Base-by-base conservation (phyloP, 2,329 filamentous ascomycete species). In the Sclerotinia borealis region DNA sequence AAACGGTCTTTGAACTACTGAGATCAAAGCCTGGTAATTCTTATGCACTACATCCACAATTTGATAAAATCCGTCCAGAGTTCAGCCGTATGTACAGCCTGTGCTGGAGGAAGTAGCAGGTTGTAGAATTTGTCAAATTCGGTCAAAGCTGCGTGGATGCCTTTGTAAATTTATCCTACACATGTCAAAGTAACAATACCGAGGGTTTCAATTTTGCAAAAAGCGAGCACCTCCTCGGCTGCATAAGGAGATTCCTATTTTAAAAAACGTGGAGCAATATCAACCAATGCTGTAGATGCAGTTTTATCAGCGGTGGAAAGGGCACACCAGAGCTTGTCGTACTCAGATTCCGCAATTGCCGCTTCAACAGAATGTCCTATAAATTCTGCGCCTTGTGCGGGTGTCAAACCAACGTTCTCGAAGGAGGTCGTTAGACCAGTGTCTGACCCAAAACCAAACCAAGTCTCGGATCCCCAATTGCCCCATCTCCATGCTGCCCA, bases 401-500 rank as follows among this genome's bases (percentile, higher is more conserved):
- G 11, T 58, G 54, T 27, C 39, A 29, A 29, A 6, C 39, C 39
- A 58, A 17, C 25, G n/a, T n/a, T n/a, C n/a, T n/a, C n/a, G n/a
- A n/a, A n/a, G n/a, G n/a, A n/a, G n/a, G n/a, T n/a, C n/a, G n/a
- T n/a, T n/a, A n/a, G n/a, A n/a, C n/a, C n/a, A n/a, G n/a, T n/a
- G n/a, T n/a, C n/a, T n/a, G n/a, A n/a, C n/a, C n/a, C n/a, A n/a
- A n/a, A n/a, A n/a, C n/a, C n/a, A n/a, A n/a, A n/a, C n/a, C n/a
- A n/a, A n/a, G n/a, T n/a, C n/a, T n/a, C 4, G 31, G n/a, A 58
- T 15, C 52, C 34, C 9, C 27, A 39, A 43, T 50, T 29, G 4
- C 66, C 62, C 59, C 52, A 58, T 41, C 76, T 73, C 76, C 76
- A 78, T 17, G 75, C 76, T 61, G 74, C 75, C 77, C 77, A 78